Base-by-base conservation (phyloP, 768 basidiomycete genomes). In the Lentinula sp. region DNA sequence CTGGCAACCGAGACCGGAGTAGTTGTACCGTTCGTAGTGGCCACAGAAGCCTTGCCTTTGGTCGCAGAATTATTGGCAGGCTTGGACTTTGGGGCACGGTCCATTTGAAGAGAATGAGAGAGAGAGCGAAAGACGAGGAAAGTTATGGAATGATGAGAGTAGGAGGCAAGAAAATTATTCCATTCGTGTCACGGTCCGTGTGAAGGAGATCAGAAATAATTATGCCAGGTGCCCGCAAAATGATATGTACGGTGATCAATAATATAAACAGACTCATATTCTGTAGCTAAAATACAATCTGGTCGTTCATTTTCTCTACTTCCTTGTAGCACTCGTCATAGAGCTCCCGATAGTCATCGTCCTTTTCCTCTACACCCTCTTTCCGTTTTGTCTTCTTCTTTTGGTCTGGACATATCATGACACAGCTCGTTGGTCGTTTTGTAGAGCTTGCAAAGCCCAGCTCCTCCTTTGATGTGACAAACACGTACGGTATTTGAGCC, bases 351-450 rank as follows among this genome's bases (percentile, higher is more conserved):
- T 91, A 96, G 69, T 97, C 95, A 60, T 89, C 88, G 63, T 93
- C 91, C 67, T 83, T 83, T 23, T 80, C 84, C 49, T 72, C 73
- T 53, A 76, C 76, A 8, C 77, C 82, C 46, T 85, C 86, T 66
- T 89, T 87, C 68, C 78, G 75, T 67, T 85, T 87, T 51, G 73
- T 71, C 70, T 86, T 89, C 72, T 84, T 85, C 71, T 92, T 91
- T 70, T 85, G 80, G 69, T 88, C 79, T 1, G 92, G 91, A 71
- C 91, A 95, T 57, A 98, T 80, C 86, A 99, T 91, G 4, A 99
- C 95, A 73, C 95, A 98, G 66, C 94, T 96, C 53, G 97, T 99
- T 37, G 97, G 96, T 66, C 97, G 88, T 77, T 99, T 99, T 48
- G 97, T 99, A 55, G 93, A 90, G 70, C 94, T 94, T 16, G 95